Percentiles rank a stretch among this genome's conserved stretches.
Conservation (phyloP, 441 rosid species). For the Metrosideros polymorpha region DNA sequence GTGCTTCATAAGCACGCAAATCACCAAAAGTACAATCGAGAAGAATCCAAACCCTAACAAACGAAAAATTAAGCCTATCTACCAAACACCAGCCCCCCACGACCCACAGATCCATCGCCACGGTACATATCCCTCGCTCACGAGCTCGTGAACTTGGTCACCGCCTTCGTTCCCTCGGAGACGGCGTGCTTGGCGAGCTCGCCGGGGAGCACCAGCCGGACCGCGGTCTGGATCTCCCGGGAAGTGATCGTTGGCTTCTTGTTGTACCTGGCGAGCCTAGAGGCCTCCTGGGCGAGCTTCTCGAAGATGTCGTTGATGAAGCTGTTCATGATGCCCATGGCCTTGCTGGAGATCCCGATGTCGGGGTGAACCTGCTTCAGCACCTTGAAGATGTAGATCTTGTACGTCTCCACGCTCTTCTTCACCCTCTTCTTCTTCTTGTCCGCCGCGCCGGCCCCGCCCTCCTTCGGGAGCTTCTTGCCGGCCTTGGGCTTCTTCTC, state of each 20-base stretch:
- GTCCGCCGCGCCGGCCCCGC: slow-evolving; percentile 14
- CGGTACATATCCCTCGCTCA: background rate
- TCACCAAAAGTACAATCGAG: background rate
- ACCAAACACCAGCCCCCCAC: background rate
- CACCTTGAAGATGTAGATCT: slow-evolving; percentile 20
- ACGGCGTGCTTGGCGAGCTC: slow-evolving; percentile 50
- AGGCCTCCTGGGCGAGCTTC: slow-evolving; percentile 44
- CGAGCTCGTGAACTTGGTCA: slow-evolving; percentile 38
- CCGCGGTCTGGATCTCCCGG: slow-evolving; percentile 46
- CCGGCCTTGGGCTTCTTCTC: slow-evolving; percentile 27
- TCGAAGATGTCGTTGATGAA: slow-evolving; percentile 47
- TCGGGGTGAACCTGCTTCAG: slow-evolving; percentile 44
- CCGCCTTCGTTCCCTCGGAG: slow-evolving; percentile 49
- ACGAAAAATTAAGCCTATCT: background rate
- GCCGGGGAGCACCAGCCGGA: slow-evolving; percentile 38
- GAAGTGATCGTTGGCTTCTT: slow-evolving; percentile 47
- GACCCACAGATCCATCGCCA: background rate
- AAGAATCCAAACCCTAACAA: background rate
- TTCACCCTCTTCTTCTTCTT: slow-evolving; percentile 26
- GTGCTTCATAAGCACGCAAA: background rate
- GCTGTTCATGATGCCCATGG: slow-evolving; percentile 49
- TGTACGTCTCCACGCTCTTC: slow-evolving; percentile 22
- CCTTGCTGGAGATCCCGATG: slow-evolving; percentile 41
- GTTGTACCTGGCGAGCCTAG: slow-evolving; percentile 36
- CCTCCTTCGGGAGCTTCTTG: slow-evolving; percentile 23